Base-by-base conservation (phyloP, 1,284 basidiomycete species). In the Naganishia sp. region DNA sequence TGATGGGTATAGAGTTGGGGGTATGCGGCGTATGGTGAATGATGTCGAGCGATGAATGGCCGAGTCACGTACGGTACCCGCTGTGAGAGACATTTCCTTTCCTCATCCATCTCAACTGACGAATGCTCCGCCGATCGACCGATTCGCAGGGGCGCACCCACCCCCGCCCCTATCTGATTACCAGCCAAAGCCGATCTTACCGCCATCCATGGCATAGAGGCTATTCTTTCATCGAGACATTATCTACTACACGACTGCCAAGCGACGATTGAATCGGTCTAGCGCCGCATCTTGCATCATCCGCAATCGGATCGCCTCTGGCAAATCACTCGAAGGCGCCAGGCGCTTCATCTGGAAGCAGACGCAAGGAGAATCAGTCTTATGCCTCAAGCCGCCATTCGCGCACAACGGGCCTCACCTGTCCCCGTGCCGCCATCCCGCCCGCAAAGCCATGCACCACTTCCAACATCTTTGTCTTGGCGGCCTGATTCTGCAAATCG, bases 221-320 rank as follows among this genome's bases (percentile, higher is more conserved):
- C 9, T 25, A 39, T 46, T 2, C 18, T 49, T 23, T 49, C 47
- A 25, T 13, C 21, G 45, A 23, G 21, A 18, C 51, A 63, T 52
- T 54, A 47, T 39, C 21, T 51, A 41, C 62, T 63, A 63, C 49
- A 58, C 46, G 51, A 39, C 49, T 55, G 52, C 50, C 18, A 64
- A 43, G 13, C 47, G 61, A 39, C 61, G 54, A 25, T 46, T 56
- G 57, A 79, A 78, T 6, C 68, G 65, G 64, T 76, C 75, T 45
- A 71, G 72, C 17, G 76, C 75, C 2, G 72, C 68, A 10, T 69
- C 68, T 66, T 79, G 76, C n/a, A 79, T 68, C 39, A 78, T 56
- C 56, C 76, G 72, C 18, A 79, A 70, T 45, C 77, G 67, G 69
- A 78, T 77, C 66, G 73, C 74, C 64, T 76, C 74, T 15, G 78